A percentile compares a stretch with the other conserved stretches of the same genome.
Conservation (phyloP, 768 basidiomycete genomes). For the Chiua virens region DNA sequence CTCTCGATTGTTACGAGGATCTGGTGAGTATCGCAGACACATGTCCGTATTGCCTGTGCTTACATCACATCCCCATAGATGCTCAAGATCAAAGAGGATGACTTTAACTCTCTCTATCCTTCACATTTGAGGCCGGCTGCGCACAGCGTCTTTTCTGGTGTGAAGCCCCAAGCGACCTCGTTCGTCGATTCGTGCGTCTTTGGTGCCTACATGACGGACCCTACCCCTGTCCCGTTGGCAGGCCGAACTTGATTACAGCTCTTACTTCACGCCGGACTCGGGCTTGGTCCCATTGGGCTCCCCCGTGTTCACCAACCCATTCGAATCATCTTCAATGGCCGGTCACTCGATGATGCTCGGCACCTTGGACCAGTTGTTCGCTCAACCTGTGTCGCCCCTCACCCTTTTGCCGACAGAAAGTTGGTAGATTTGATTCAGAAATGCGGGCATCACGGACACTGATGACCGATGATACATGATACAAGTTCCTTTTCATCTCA, state of each 20-base stretch:
- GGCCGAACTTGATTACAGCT: constrained; percentile 7
- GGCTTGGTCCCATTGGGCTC: constrained; percentile 18
- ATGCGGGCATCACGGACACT: neutral
- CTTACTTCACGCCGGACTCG: constrained; percentile 8
- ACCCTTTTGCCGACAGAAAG: constrained; percentile 10
- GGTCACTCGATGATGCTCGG: constrained; percentile 13
- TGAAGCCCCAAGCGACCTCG: constrained; percentile 30
- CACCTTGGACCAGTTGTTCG: constrained; percentile 33
- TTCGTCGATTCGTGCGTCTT: constrained; percentile 30
- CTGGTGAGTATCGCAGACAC: constrained; percentile 15
- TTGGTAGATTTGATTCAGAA: constrained; percentile 11
- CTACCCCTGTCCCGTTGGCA: constrained; percentile 3
- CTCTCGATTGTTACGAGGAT: constrained; percentile 23
- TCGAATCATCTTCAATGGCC: constrained; percentile 13
- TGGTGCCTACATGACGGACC: constrained; percentile 11
- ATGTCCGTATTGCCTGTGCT: neutral
- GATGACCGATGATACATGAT: neutral
- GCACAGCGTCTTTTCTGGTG: constrained; percentile 24
- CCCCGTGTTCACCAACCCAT: constrained; percentile 33
- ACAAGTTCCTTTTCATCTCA: neutral
- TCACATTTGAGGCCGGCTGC: constrained; percentile 21
- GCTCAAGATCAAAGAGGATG: neutral
- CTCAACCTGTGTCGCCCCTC: constrained; percentile 27
- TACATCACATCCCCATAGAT: constrained; percentile 11
- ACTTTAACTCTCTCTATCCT: constrained; percentile 12